These are phyloP conservation scores for Paspalum vaginatum DNA, from an alignment of 176 grass and related monocot species.

Conservation along the genomic window DNA sequence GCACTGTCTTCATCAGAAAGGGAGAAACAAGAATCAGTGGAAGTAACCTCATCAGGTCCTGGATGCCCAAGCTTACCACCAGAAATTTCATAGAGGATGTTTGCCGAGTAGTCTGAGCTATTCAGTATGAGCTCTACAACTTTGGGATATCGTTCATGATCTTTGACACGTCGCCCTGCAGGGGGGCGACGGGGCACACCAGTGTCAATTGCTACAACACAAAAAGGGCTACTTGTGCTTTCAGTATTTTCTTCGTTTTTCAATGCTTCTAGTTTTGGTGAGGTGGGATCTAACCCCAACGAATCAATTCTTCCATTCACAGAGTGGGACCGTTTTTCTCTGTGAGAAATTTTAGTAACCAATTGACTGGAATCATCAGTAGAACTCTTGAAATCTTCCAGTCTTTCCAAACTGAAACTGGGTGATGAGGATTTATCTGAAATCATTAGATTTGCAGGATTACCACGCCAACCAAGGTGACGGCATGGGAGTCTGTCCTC, in stretches of 20 bases:
- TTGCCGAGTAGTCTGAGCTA: slow-evolving; percentile 65
- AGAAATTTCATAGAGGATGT: slow-evolving; percentile 84
- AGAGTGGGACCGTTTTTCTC: slow-evolving; percentile 61
- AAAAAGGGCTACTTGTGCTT: slow-evolving; percentile 36
- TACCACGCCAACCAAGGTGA: slow-evolving; percentile 95
- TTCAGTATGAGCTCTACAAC: slow-evolving; percentile 86
- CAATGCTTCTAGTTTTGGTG: slow-evolving; percentile 38
- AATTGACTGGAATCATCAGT: slow-evolving; percentile 43
- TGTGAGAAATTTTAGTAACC: slow-evolving; percentile 43
- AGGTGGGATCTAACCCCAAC: slow-evolving; percentile 31
- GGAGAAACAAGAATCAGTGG: slow-evolving; percentile 46
- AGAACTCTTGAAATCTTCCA: slow-evolving; percentile 39
- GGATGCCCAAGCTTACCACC: slow-evolving; percentile 70
- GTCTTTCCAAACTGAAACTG: slow-evolving; percentile 37
- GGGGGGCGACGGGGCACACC: slow-evolving; percentile 89
- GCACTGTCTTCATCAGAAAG: slow-evolving; percentile 62
- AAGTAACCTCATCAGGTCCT: slow-evolving; percentile 51
- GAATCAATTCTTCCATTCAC: slow-evolving; percentile 48
- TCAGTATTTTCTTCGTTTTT: slow-evolving; percentile 40
- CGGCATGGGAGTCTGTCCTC: slow-evolving; percentile 92
- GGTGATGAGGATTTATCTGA: slow-evolving; percentile 49
- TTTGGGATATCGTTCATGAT: slow-evolving; percentile 87
- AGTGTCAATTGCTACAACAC: slow-evolving; percentile 83
- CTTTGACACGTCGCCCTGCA: slow-evolving; percentile 75
- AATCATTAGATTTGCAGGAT: slow-evolving; percentile 86